Conservation (phyloP, 2,329 filamentous ascomycete genomes). For the Fusarium scirpi region DNA sequence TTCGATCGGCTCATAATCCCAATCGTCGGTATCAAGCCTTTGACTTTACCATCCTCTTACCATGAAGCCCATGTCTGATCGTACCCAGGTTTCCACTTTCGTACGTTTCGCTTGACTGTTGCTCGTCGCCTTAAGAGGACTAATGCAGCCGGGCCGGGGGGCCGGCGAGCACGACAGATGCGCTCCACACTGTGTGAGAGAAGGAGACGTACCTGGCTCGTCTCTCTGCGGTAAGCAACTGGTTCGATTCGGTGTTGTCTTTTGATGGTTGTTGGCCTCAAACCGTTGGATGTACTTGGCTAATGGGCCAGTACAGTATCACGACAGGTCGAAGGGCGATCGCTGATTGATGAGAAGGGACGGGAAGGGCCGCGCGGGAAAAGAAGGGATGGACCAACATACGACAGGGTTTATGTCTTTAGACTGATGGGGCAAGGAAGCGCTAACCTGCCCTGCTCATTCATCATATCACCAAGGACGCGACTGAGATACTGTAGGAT, state of each 20-base stretch:
- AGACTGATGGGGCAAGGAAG: slow-evolving; percentile 5
- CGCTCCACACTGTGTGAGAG: slow-evolving; percentile 36
- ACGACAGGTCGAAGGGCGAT: slow-evolving; percentile 3
- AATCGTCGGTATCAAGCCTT: not conserved
- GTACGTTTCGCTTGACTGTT: slow-evolving; percentile 37
- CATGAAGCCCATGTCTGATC: slow-evolving; percentile 26
- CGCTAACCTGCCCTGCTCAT: slow-evolving; percentile 6
- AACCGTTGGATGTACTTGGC: slow-evolving; percentile 2
- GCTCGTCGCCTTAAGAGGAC: slow-evolving; percentile 38
- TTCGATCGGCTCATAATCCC: not conserved
- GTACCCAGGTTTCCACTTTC: slow-evolving; percentile 34
- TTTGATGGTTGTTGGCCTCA: not conserved
- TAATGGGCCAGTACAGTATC: slow-evolving; percentile 9
- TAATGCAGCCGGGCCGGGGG: slow-evolving; percentile 39
- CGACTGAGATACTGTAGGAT: not conserved
- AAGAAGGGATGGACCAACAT: slow-evolving; percentile 32
- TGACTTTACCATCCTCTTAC: not conserved
- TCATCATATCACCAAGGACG: not conserved
- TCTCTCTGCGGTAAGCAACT: not conserved
- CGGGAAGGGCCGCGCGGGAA: slow-evolving; percentile 40
- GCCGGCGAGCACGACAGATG: slow-evolving; percentile 20
- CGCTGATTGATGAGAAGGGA: slow-evolving; percentile 27
- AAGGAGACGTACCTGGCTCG: not conserved
- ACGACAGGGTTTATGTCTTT: slow-evolving; percentile 23
- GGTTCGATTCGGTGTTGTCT: not conserved